These are phyloP conservation scores for Cyberlindnera xishuangbannaensis DNA, from an alignment of 805 yeast species.

Conservation along the genomic window DNA sequence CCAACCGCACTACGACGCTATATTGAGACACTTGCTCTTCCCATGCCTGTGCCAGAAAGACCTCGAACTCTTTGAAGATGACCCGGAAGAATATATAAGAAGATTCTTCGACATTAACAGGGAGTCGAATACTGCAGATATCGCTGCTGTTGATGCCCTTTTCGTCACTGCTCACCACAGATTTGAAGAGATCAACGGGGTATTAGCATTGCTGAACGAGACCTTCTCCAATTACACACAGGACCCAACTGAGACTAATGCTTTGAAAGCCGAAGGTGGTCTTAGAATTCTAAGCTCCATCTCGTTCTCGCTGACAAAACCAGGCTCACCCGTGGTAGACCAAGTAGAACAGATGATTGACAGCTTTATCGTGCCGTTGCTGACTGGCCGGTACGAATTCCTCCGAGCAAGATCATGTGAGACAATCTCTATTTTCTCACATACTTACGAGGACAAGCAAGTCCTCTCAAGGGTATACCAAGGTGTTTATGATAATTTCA, in stretches of 20 bases:
- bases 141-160: constrained; percentile 73
- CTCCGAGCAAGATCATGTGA: constrained; percentile 74
- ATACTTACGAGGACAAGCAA: constrained; percentile 30
- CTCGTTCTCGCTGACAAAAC: constrained; percentile 39
- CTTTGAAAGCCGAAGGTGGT: constrained; percentile 75
- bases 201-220: constrained; percentile 50
- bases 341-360: constrained; percentile 69
- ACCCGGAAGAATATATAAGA: constrained; percentile 85
- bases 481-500: constrained; percentile 34
- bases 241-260: constrained; percentile 32
- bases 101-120: constrained; percentile 58
- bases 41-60: constrained; percentile 72
- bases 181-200: constrained; percentile 48
- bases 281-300: constrained; percentile 74
- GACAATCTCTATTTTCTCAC: constrained; percentile 38
- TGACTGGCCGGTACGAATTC: constrained; percentile 56
- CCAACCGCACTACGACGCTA: constrained; percentile 56
- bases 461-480: constrained; percentile 36
- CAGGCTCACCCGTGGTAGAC: constrained; percentile 47
- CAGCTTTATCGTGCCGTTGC: constrained; percentile 63
- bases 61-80: constrained; percentile 72
- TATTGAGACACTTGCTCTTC: constrained; percentile 64
- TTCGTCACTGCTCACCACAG: constrained; percentile 52
- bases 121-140: constrained; percentile 66
- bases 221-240: constrained; percentile 34